Percentiles rank a stretch among this genome's conserved stretches.
These are phyloP conservation scores for Rhynchospora tenuis DNA, from an alignment of 176 grass and related monocot genomes.

Conservation along the genomic window DNA sequence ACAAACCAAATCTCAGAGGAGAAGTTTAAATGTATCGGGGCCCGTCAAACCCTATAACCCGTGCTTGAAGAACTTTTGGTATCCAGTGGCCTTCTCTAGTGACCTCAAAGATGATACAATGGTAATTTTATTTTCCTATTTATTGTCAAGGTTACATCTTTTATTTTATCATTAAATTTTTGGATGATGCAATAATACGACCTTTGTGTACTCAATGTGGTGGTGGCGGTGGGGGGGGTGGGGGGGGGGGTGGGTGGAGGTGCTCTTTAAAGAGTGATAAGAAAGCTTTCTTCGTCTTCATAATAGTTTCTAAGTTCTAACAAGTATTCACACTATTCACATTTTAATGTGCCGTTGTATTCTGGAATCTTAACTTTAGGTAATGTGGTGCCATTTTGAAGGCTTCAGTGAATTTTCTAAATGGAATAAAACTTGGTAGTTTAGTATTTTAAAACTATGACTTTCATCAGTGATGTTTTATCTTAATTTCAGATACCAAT, in stretches of 20 bases:
- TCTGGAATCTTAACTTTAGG: neutral
- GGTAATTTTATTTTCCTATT: slow-evolving; percentile 35
- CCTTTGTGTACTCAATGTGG: neutral
- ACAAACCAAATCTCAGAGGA: slow-evolving; percentile 26
- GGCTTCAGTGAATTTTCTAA: neutral
- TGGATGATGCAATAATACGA: neutral
- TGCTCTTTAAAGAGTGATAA: neutral
- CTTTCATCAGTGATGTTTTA: neutral
- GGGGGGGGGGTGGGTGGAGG: no score
- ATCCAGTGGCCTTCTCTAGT: slow-evolving; percentile 84
- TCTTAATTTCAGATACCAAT: slow-evolving; percentile 63
- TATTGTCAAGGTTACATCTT: neutral
- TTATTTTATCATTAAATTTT: neutral
- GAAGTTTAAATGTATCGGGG: slow-evolving; percentile 63
- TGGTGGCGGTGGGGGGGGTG: no score
- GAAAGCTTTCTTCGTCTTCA: neutral
- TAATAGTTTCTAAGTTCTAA: neutral
- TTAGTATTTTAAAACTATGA: neutral
- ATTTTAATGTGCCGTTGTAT: neutral
- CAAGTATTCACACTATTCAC: neutral
- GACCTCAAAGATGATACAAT: slow-evolving; percentile 92
- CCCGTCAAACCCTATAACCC: slow-evolving; percentile 72
- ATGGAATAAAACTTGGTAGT: neutral
- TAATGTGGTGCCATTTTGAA: neutral
- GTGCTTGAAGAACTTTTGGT: slow-evolving; percentile 91